Conservation (phyloP, 2,329 filamentous ascomycete genomes). For the Pseudogymnoascus sp. region DNA sequence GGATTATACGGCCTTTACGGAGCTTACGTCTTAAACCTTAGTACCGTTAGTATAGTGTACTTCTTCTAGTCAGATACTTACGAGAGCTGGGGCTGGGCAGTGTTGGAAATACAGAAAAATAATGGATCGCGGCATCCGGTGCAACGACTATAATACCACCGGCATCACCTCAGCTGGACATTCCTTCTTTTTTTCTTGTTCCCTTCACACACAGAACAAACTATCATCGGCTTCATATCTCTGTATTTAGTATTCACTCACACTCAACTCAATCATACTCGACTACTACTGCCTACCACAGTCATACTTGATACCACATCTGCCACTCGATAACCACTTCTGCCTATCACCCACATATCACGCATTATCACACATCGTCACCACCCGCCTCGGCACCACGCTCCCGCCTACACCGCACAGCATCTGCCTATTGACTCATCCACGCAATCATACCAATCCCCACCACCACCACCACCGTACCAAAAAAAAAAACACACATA, state of each 20-base stretch:
- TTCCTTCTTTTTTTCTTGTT: neutral
- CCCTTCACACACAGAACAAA: neutral
- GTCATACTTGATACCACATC: neutral
- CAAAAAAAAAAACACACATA: neutral
- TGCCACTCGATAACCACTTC: neutral
- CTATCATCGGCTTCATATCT: neutral
- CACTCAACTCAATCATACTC: neutral
- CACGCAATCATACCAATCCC: no score
- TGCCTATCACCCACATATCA: neutral
- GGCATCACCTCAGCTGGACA: neutral
- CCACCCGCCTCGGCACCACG: neutral
- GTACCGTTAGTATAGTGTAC: neutral
- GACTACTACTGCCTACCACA: neutral
- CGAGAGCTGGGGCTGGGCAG: neutral
- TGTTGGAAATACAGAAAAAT: neutral
- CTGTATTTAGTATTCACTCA: neutral
- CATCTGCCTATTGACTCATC: conserved; percentile 8
- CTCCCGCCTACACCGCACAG: neutral
- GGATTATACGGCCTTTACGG: neutral
- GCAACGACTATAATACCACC: neutral
- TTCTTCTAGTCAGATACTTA: neutral
- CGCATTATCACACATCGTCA: neutral
- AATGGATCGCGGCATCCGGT: neutral
- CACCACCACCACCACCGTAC: neutral
- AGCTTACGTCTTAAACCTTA: conserved; percentile 1